These are phyloP conservation scores for Hymenoscyphus fraxineus DNA, from an alignment of 2,329 filamentous ascomycete genomes.

Conservation along the genomic window DNA sequence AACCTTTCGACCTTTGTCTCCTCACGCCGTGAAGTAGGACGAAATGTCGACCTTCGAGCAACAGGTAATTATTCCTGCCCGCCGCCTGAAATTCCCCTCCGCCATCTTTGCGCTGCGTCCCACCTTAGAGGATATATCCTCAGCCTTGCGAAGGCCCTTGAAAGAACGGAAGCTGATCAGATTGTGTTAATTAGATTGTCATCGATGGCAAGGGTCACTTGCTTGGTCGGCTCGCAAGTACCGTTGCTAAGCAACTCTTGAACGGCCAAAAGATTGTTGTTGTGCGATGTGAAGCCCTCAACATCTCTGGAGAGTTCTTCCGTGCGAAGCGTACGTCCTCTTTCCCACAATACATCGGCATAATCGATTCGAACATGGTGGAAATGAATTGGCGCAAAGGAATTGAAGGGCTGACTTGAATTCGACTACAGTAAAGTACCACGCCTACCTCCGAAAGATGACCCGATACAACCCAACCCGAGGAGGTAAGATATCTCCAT, in stretches of 20 bases:
- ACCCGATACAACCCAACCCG: slow-evolving; percentile 99
- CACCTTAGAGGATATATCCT: slow-evolving; percentile 6
- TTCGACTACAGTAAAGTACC: slow-evolving; percentile 88
- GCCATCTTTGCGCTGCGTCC: slow-evolving; percentile 18
- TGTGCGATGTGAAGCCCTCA: slow-evolving; percentile 97
- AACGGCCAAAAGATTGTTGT: slow-evolving; percentile 99
- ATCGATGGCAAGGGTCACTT: slow-evolving; percentile 99
- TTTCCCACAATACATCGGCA: slow-evolving; percentile 14
- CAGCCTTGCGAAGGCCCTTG: slow-evolving; percentile 10
- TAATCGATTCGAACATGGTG: slow-evolving; percentile 14
- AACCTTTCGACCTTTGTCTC: slow-evolving; percentile 35
- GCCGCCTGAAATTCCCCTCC: slow-evolving; percentile 11
- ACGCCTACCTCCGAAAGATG: slow-evolving; percentile 99
- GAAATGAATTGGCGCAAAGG: slow-evolving; percentile 17
- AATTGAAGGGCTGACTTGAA: slow-evolving; percentile 43
- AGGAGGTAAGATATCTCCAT: slow-evolving; percentile 62
- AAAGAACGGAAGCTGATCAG: slow-evolving; percentile 34
- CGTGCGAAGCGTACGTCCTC: slow-evolving; percentile 93
- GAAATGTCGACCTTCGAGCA: slow-evolving; percentile 68
- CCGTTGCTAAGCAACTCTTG: slow-evolving; percentile 98
- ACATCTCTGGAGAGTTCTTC: slow-evolving; percentile 99
- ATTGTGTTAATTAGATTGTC: slow-evolving; percentile 65
- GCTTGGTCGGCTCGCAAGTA: slow-evolving; percentile 96
- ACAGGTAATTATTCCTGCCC: slow-evolving; percentile 55
- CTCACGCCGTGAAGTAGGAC: slow-evolving; percentile 36